Evolutionary conservation across 768 basidiomycete species (phyloP).

Genomic region (Auricularia heimuer): DNA sequence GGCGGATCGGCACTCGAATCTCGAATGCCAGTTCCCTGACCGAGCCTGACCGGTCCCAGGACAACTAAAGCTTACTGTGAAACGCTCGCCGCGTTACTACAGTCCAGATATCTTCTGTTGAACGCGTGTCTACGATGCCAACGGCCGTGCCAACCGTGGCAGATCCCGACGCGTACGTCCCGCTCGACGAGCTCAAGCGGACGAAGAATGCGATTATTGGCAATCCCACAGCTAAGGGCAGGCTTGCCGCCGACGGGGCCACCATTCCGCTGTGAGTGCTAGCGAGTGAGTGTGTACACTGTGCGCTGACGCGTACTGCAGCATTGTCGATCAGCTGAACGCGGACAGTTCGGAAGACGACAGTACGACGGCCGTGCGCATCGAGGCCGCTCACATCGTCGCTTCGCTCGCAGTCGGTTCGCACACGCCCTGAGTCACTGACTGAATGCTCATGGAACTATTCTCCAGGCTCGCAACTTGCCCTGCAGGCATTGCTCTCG

Average conservation of each 20-base stretch:
- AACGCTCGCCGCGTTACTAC: no score
- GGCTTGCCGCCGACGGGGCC: constrained; percentile 43
- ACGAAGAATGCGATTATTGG: constrained; percentile 73
- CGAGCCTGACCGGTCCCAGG: no score
- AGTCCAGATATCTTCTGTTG: neutral
- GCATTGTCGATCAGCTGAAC: constrained; percentile 55
- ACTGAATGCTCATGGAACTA: neutral
- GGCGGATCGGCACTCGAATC: no score
- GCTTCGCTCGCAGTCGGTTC: constrained; percentile 64
- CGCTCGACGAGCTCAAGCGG: constrained; percentile 36
- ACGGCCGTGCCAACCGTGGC: neutral
- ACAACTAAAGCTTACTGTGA: no score
- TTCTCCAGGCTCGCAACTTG: constrained; percentile 47
- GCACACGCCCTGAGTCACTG: neutral
- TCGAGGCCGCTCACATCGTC: constrained; percentile 67
- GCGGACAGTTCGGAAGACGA: constrained; percentile 34
- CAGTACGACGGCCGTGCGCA: constrained; percentile 28
- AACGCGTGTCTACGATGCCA: neutral
- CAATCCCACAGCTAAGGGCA: constrained; percentile 61
- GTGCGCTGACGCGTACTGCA: constrained; percentile 16
- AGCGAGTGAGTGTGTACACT: neutral
- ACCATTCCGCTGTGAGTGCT: constrained; percentile 46
- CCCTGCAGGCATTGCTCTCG: constrained; percentile 46
- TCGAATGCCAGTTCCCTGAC: no score
- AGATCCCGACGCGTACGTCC: neutral